Percentiles rank a stretch among this genome's conserved stretches.
Evolutionary conservation across 768 basidiomycete genomes (phyloP).

Genomic region (Kondoa subrosea): DNA sequence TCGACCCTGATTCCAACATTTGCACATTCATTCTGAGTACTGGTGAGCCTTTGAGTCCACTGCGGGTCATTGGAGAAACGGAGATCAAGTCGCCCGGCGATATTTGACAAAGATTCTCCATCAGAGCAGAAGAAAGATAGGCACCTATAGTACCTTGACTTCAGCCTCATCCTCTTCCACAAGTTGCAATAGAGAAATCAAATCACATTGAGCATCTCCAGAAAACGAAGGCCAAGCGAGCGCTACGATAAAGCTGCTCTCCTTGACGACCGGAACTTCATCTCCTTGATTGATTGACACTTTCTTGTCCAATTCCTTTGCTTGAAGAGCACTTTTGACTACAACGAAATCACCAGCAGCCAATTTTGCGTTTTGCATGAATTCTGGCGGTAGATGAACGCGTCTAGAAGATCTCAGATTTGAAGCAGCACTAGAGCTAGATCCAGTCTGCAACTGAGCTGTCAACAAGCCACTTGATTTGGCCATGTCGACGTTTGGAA

Average conservation of each 20-base stretch:
- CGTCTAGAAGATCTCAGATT: conserved; percentile 6
- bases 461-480: background rate
- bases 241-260: conserved; percentile 5
- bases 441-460: background rate
- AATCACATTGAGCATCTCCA: conserved; percentile 10
- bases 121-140: background rate
- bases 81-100: background rate
- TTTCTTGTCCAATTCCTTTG: conserved; percentile 8
- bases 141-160: too few relatives aligned
- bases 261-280: background rate
- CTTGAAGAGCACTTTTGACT: conserved; percentile 2
- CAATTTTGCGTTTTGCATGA: conserved; percentile 6
- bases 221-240: conserved; percentile 19
- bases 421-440: background rate
- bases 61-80: conserved; percentile 1
- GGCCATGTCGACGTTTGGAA: too few relatives aligned
- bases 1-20: background rate
- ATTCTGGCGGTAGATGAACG: conserved; percentile 11
- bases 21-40: background rate
- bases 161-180: too few relatives aligned
- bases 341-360: conserved; percentile 13
- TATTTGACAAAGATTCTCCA: background rate
- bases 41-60: conserved; percentile 5
- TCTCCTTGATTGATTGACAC: conserved; percentile 8
- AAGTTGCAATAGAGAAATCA: background rate